Evolutionary conservation across 2,329 filamentous ascomycete species (phyloP), one percentile per base, ranked within the genome.

Genomic region (Pseudogymnoascus sp.): DNA sequence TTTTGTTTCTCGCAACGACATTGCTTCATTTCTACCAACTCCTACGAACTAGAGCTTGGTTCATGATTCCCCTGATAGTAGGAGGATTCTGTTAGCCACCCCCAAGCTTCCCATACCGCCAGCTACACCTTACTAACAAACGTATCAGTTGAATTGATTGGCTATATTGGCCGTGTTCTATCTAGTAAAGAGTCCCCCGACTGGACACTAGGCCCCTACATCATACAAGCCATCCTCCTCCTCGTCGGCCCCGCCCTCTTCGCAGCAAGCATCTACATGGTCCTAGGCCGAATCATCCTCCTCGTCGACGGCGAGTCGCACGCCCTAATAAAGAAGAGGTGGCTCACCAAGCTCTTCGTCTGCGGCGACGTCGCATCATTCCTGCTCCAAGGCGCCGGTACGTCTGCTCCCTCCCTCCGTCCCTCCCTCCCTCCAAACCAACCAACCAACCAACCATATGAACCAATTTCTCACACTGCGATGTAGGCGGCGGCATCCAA

Each of bases 301-400:
- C 66, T 74, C n/a, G 73, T 74, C 2, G 72, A 77, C 59, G 78
- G 75, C 10, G 74, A 76, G 26, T 42, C 69, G 0, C 72, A 76
- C 50, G 76, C 78, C 0, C 69, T 79, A 13, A 75, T 82, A 40
- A 70, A 73, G 0, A 70, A 72, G 0, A 73, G 60, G 19, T 78
- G 75, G 74, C 70, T 81, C 10, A 81, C 79, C 4, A 78, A 77
- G 63, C 71, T 80, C 46, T 82, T 82, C 62, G 78, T 82, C 4
- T 65, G 70, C 9, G 77, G 78, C 17, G 79, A 82, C 65, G 71
- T 81, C 1, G 60, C 81, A 1, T 77, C 75, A 10, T 80, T 82
- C 69, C 60, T 78, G 6, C 69, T 78, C 1, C 80, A 82, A 66
- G 70, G 70, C 9, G 73, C 70, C 1, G 77, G 76, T 31, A 59